phyloP scores from a whole-genome alignment of 768 basidiomycete genomes.

The Saitozyma podzolica region DNA sequence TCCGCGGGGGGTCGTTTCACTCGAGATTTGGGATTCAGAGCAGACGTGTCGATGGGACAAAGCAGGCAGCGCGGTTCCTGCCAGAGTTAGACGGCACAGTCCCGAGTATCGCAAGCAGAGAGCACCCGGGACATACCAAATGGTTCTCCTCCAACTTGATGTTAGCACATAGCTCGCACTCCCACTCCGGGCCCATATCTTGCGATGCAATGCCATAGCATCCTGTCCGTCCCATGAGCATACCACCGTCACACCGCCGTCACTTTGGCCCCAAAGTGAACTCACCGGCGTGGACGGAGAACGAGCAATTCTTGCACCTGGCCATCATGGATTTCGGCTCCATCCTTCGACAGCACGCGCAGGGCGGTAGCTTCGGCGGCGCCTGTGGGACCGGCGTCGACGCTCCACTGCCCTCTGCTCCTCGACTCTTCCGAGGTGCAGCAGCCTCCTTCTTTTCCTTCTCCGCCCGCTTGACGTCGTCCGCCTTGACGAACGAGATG shows the following conservation, averaged over 20 bases:
- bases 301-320: conserved; percentile 75
- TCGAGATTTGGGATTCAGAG: conserved; percentile 21
- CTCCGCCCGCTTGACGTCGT: conserved; percentile 55
- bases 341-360: conserved; percentile 70
- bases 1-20: conserved; percentile 30
- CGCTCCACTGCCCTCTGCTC: conserved; percentile 65
- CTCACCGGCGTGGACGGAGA: conserved; percentile 77
- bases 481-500: conserved; percentile 54
- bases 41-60: conserved; percentile 66
- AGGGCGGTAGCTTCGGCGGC: conserved; percentile 56
- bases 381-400: conserved; percentile 61
- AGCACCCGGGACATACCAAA: conserved; percentile 59
- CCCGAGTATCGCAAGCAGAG: background rate
- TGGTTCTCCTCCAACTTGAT: conserved; percentile 77
- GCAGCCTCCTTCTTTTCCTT: conserved; percentile 58
- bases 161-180: conserved; percentile 84
- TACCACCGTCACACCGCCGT: background rate
- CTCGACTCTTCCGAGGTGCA: too few species aligned
- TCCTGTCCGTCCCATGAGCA: conserved; percentile 52
- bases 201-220: conserved; percentile 68
- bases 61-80: conserved; percentile 82
- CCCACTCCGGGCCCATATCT: conserved; percentile 68
- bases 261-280: background rate
- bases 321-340: conserved; percentile 77
- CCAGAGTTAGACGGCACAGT: background rate